Evolutionary conservation across 139 green algal genomes (phyloP).

Genomic region (Ettlia oleoabundans): DNA sequence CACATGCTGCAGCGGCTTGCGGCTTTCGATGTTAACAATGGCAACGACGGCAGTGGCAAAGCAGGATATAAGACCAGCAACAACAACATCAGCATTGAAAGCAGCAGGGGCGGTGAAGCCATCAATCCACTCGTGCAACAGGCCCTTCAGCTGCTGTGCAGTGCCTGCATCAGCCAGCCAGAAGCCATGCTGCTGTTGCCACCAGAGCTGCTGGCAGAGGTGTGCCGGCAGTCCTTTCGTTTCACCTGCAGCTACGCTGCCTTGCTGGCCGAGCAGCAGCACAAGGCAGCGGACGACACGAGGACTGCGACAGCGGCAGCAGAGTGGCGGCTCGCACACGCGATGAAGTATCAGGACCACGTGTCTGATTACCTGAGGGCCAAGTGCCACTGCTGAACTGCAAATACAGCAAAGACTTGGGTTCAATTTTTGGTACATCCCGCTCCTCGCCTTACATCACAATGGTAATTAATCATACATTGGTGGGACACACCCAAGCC

Average conservation of each 20-base stretch:
- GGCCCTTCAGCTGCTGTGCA: conserved; percentile 10
- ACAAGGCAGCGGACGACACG: background rate
- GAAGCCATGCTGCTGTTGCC: background rate
- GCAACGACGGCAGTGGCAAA: too few species aligned
- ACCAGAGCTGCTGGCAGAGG: conserved; percentile 23
- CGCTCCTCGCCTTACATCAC: too few species aligned
- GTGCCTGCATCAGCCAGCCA: background rate
- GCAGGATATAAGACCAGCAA: background rate
- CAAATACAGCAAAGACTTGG: too few species aligned
- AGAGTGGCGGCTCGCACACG: conserved; percentile 7
- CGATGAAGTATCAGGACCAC: conserved; percentile 12
- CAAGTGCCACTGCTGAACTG: conserved; percentile 7
- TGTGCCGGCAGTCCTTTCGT: conserved; percentile 17
- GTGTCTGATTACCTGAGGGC: conserved; percentile 3
- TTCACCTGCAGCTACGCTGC: background rate
- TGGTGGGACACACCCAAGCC: too few species aligned
- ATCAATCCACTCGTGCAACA: background rate
- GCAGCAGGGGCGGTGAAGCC: background rate
- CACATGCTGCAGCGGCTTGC: background rate
- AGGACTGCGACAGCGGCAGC: background rate
- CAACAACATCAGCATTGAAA: background rate
- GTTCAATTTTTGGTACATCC: too few species aligned
- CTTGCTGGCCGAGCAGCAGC: background rate
- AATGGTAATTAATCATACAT: too few species aligned
- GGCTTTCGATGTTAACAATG: too few species aligned